Percentiles rank a stretch among this genome's conserved stretches.
phyloP scores from a whole-genome alignment of 1,284 basidiomycete species.

The Anthracocystis setariae region DNA sequence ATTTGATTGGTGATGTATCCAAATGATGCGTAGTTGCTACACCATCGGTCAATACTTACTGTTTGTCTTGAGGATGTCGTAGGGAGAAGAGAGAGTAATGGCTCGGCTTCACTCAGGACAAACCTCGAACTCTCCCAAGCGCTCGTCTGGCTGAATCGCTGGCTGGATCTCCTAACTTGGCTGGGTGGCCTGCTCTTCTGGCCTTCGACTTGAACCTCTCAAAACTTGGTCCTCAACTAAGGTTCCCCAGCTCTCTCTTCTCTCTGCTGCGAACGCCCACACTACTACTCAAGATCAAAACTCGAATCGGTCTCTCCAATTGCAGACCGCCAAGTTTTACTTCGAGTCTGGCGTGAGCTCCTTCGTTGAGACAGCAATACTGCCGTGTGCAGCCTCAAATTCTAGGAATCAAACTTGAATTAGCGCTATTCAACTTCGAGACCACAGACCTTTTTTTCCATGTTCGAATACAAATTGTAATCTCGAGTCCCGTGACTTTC shows the following conservation, averaged over 20 bases:
- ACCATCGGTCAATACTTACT: constrained; percentile 19
- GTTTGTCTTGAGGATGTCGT: constrained; percentile 50
- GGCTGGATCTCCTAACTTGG: too few species aligned
- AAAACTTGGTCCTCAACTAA: too few species aligned
- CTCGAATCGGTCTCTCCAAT: neutral
- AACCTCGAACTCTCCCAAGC: constrained; percentile 9
- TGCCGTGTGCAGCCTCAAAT: neutral
- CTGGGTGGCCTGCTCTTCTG: too few species aligned
- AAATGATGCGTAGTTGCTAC: neutral
- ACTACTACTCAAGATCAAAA: too few species aligned
- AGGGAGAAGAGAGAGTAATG: constrained; percentile 25
- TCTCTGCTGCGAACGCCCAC: too few species aligned
- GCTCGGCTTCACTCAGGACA: constrained; percentile 8
- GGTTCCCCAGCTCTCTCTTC: too few species aligned
- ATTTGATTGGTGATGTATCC: neutral
- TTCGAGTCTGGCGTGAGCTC: neutral
- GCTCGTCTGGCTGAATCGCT: constrained; percentile 1
- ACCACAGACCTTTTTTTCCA: constrained; percentile 1
- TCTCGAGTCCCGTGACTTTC: constrained; percentile 11
- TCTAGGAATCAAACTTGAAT: neutral
- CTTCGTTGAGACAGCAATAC: neutral
- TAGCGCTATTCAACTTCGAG: neutral
- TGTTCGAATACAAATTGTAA: too few species aligned
- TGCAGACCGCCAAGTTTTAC: neutral
- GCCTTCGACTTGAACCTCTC: too few species aligned